Evolutionary conservation across 176 grass and related monocot species (phyloP).

Genomic region (Rhynchospora breviuscula): DNA sequence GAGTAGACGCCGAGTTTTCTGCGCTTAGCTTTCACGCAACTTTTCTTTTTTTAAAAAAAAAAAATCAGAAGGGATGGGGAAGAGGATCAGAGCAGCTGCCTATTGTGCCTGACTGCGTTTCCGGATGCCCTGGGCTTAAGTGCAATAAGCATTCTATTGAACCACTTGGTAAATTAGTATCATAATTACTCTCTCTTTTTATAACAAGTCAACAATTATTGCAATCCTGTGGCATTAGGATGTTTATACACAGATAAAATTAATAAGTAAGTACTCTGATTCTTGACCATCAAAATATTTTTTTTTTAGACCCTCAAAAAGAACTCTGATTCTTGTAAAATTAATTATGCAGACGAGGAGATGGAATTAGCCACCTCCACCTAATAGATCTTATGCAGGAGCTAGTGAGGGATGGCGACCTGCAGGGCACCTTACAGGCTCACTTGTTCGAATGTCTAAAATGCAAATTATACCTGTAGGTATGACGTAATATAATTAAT

Average conservation of each 20-base stretch:
- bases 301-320: too few relatives aligned
- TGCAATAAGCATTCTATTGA: constrained; percentile 18
- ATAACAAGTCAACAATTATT: neutral
- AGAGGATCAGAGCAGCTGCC: too few relatives aligned
- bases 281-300: too few relatives aligned
- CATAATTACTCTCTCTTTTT: neutral
- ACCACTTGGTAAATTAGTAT: constrained; percentile 1
- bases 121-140: constrained; percentile 25
- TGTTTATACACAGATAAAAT: neutral
- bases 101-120: constrained; percentile 5
- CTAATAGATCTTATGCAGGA: neutral
- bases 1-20: too few relatives aligned
- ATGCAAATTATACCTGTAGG: too few relatives aligned
- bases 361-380: neutral
- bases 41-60: too few relatives aligned
- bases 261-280: neutral
- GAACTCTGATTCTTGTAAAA: neutral
- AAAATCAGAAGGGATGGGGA: too few relatives aligned
- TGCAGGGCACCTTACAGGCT: too few relatives aligned
- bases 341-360: neutral
- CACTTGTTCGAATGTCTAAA: too few relatives aligned
- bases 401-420: too few relatives aligned
- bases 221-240: neutral
- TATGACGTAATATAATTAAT: too few relatives aligned
- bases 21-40: too few relatives aligned